Evolutionary conservation across 176 grass and related monocot species (phyloP).

Genomic region (Bonia amplexicaulis): DNA sequence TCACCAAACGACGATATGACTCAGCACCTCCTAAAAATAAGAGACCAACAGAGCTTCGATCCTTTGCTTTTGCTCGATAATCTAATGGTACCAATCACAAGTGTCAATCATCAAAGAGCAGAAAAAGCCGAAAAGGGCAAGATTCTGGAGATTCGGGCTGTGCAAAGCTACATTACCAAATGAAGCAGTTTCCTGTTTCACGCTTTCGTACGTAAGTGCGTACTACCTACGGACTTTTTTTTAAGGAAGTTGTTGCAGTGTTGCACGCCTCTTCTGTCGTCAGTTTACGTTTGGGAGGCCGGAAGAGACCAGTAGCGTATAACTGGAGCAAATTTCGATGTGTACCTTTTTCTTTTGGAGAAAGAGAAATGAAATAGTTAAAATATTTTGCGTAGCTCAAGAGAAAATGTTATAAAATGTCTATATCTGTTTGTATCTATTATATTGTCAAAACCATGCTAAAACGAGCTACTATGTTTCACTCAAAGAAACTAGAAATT

Average conservation of each 20-base stretch:
- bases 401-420: background rate
- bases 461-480: background rate
- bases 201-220: background rate
- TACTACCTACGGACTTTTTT: background rate
- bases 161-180: constrained; percentile 1
- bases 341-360: background rate
- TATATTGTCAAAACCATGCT: background rate
- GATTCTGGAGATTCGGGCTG: constrained; percentile 27
- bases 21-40: constrained; percentile 27
- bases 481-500: too few relatives aligned
- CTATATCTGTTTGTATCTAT: background rate
- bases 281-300: background rate
- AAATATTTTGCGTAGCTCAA: background rate
- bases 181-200: constrained; percentile 27
- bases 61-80: background rate
- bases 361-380: background rate
- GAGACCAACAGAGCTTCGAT: constrained; percentile 16
- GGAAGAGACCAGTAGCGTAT: background rate
- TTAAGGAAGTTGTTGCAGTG: background rate
- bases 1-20: constrained; percentile 25
- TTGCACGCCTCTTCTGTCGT: background rate
- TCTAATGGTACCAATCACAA: constrained; percentile 18
- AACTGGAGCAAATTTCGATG: background rate
- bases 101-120: constrained; percentile 36
- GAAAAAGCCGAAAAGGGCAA: constrained; percentile 43